Evolutionary conservation across 139 green algal genomes (phyloP).

Genomic region (Chlamydomonas applanata): DNA sequence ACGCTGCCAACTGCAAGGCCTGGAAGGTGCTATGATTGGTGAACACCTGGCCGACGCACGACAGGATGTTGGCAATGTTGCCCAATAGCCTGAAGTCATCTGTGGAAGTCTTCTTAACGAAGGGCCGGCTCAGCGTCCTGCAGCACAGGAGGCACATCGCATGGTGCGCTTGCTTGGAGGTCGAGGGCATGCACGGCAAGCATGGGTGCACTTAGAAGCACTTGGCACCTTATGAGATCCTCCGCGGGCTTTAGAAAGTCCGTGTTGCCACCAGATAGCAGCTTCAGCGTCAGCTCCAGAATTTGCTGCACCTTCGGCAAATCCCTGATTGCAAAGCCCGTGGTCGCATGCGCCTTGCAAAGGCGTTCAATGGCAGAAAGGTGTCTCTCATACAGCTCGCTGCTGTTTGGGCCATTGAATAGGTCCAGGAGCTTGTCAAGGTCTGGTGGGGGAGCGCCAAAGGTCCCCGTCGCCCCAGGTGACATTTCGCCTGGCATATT

Average conservation of each 20-base stretch:
- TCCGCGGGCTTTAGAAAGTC: constrained; percentile 30
- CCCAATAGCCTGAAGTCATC: constrained; percentile 30
- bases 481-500: no score
- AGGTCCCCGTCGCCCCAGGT: no score
- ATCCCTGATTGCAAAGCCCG: constrained; percentile 39
- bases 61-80: constrained; percentile 23
- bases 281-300: constrained; percentile 31
- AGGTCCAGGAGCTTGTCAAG: constrained; percentile 37
- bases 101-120: constrained; percentile 16
- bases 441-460: constrained; percentile 4
- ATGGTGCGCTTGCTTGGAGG: no score
- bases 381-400: constrained; percentile 37
- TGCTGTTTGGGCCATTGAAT: constrained; percentile 32
- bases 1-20: constrained; percentile 15
- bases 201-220: not conserved
- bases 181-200: not conserved
- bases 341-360: constrained; percentile 2
- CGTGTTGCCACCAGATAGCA: constrained; percentile 15
- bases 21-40: not conserved
- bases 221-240: constrained; percentile 36
- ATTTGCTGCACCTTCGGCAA: constrained; percentile 42
- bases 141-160: not conserved
- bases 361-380: constrained; percentile 25
- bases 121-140: constrained; percentile 20
- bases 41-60: constrained; percentile 7